phyloP scores from a whole-genome alignment of 768 basidiomycete species.

The Lactarius trivialis region DNA sequence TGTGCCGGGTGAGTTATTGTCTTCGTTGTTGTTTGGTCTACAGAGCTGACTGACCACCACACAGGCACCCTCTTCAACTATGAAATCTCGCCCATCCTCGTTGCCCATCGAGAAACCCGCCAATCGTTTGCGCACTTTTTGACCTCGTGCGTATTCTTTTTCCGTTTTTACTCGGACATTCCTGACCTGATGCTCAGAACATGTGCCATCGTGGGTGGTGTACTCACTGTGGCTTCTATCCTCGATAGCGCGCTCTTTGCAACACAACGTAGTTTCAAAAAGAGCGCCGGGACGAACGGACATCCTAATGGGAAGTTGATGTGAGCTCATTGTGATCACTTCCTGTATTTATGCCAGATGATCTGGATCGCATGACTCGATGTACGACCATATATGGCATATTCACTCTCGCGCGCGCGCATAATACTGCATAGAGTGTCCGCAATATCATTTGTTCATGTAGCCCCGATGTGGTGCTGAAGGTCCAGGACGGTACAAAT shows the following conservation, averaged over 20 bases:
- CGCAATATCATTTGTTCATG: not conserved
- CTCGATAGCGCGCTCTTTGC: constrained; percentile 85
- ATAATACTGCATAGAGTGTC: not conserved
- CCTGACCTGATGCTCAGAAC: constrained; percentile 45
- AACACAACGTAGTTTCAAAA: constrained; percentile 69
- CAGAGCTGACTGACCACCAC: constrained; percentile 6
- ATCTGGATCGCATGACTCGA: constrained; percentile 3
- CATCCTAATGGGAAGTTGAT: constrained; percentile 23
- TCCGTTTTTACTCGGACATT: constrained; percentile 6
- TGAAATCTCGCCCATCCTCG: constrained; percentile 94
- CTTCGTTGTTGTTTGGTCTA: not conserved
- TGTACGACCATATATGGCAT: constrained; percentile 12
- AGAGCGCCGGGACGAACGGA: constrained; percentile 32
- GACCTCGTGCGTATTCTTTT: constrained; percentile 66
- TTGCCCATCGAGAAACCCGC: constrained; percentile 83
- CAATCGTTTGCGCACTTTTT: constrained; percentile 98
- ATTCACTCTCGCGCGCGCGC: not conserved
- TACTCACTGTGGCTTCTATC: constrained; percentile 87
- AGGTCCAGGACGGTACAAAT: not conserved
- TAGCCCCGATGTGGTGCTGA: not conserved
- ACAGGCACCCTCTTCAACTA: constrained; percentile 84
- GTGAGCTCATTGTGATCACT: constrained; percentile 11
- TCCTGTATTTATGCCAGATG: not conserved
- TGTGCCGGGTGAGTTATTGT: constrained; percentile 46
- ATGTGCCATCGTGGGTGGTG: constrained; percentile 96